Percentiles rank a stretch among this genome's conserved stretches.
These are phyloP conservation scores for Fusarium multiceps DNA, from an alignment of 2,329 filamentous ascomycete species.

Conservation along the genomic window DNA sequence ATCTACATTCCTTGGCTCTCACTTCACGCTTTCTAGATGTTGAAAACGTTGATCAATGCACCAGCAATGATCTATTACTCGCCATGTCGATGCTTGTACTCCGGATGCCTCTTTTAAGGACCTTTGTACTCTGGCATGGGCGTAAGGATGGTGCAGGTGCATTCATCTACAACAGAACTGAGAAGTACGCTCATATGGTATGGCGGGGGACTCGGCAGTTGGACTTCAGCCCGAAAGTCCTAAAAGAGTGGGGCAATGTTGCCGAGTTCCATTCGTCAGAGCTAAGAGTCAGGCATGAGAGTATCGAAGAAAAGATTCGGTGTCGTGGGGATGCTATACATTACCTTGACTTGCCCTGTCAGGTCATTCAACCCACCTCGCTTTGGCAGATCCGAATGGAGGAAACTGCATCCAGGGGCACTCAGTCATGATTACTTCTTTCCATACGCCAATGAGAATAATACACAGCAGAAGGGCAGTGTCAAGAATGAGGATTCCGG, in stretches of 20 bases:
- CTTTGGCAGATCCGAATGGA: constrained; percentile 15
- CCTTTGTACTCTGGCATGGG: constrained; percentile 8
- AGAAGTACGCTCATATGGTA: not conserved
- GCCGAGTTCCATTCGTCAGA: not conserved
- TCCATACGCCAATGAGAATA: not conserved
- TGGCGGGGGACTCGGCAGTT: constrained; percentile 12
- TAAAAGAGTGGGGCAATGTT: not conserved
- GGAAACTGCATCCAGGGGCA: not conserved
- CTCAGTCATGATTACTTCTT: not conserved
- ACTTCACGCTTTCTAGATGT: not conserved
- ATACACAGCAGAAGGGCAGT: too few species aligned
- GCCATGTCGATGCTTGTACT: not conserved
- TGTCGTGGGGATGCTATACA: constrained; percentile 9
- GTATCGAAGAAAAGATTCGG: not conserved
- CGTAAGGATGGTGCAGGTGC: not conserved
- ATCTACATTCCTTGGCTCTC: not conserved
- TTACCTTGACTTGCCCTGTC: constrained; percentile 9
- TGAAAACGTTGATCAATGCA: accelerated
- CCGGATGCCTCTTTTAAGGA: constrained; percentile 3
- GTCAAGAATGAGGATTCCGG: too few species aligned
- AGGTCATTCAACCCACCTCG: constrained; percentile 8
- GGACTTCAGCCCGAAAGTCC: not conserved
- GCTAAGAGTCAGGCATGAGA: not conserved
- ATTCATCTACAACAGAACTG: not conserved
- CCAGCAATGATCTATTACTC: not conserved